Conservation (phyloP, 495 filamentous ascomycete species). For the Aspergillus cavernicola region DNA sequence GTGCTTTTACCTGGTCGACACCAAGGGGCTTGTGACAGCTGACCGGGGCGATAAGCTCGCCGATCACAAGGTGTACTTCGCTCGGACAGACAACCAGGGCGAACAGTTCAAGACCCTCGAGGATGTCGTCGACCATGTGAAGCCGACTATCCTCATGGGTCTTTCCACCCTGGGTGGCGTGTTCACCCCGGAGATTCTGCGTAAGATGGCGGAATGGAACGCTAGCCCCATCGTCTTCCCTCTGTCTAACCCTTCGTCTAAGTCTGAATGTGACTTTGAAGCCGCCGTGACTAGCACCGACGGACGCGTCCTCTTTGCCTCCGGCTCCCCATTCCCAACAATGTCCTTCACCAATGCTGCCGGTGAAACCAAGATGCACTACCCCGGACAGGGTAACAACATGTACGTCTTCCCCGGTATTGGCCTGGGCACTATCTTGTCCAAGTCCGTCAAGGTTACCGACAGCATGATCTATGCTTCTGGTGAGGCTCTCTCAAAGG, state of each 20-base stretch:
- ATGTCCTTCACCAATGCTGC: slow-evolving; percentile 55
- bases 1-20: slow-evolving; percentile 98
- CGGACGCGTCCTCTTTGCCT: slow-evolving; percentile 87
- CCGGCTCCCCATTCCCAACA: slow-evolving; percentile 87
- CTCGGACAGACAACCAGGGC: slow-evolving; percentile 86
- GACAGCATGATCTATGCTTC: slow-evolving; percentile 94
- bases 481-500: slow-evolving; percentile 72
- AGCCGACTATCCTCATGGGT: slow-evolving; percentile 91
- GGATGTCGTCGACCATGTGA: slow-evolving; percentile 88
- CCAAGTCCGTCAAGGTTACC: slow-evolving; percentile 82
- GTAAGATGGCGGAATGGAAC: slow-evolving; percentile 79
- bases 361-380: slow-evolving; percentile 63
- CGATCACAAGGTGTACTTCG: slow-evolving; percentile 98
- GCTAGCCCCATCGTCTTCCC: slow-evolving; percentile 86
- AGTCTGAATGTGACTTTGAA: slow-evolving; percentile 96
- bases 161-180: slow-evolving; percentile 91
- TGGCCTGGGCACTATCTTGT: slow-evolving; percentile 89
- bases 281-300: slow-evolving; percentile 85
- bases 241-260: slow-evolving; percentile 88
- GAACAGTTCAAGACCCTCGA: slow-evolving; percentile 86
- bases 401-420: slow-evolving; percentile 98
- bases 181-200: slow-evolving; percentile 84
- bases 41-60: slow-evolving; percentile 93
- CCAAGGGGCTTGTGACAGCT: slow-evolving; percentile 87
- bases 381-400: slow-evolving; percentile 90